Conservation (phyloP, 208 protist species). For the Trypanosoma vivax region DNA sequence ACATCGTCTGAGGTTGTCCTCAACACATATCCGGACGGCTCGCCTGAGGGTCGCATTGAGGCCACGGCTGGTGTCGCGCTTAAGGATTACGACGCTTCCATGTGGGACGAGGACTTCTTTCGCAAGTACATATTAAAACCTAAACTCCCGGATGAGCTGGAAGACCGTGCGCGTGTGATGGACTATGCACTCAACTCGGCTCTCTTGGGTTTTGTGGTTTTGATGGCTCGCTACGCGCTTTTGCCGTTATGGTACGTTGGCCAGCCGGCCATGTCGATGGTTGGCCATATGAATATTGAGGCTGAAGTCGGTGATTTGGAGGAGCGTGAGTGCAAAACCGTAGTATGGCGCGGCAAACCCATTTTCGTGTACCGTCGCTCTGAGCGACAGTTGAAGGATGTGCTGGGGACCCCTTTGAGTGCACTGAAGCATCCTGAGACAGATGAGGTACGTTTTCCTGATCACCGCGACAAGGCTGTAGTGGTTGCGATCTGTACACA, state of each 20-base stretch:
- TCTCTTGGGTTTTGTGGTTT: conserved; percentile 74
- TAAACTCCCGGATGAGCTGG: conserved; percentile 68
- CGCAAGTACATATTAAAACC: conserved; percentile 90
- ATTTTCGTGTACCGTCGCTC: conserved; percentile 96
- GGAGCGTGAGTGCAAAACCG: conserved; percentile 87
- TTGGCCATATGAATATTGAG: conserved; percentile 96
- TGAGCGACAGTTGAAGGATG: conserved; percentile 90
- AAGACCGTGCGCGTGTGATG: conserved; percentile 79
- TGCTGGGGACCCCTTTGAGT: conserved; percentile 64
- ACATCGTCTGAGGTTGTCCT: conserved; percentile 81
- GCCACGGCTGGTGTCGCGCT: conserved; percentile 68
- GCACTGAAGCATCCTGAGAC: conserved; percentile 94
- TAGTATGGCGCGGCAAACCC: conserved; percentile 98
- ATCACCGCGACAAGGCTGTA: conserved; percentile 90
- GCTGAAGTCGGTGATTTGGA: conserved; percentile 93
- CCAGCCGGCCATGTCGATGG: conserved; percentile 86
- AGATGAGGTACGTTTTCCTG: conserved; percentile 88
- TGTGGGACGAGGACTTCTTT: conserved; percentile 91
- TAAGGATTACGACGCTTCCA: conserved; percentile 79
- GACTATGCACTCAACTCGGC: conserved; percentile 86
- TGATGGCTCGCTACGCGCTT: conserved; percentile 78
- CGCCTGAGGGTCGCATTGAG: conserved; percentile 74
- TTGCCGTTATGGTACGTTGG: conserved; percentile 83
- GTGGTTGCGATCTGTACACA: conserved; percentile 98
- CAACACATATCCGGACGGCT: conserved; percentile 86